Evolutionary conservation across 805 yeast species (phyloP).

Genomic region (Wickerhamomyces tratensis): DNA sequence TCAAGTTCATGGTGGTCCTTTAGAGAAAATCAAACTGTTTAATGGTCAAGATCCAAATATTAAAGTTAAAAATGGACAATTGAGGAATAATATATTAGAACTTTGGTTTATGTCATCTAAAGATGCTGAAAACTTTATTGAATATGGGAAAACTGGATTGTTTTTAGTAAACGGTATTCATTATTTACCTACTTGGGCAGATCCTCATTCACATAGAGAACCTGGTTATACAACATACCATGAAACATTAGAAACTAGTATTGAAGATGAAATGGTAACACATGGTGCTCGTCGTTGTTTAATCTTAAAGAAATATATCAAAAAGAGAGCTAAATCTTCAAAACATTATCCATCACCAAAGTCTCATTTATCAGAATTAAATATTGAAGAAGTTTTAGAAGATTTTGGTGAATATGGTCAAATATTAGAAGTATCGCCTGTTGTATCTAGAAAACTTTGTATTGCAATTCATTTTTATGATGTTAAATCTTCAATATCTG

Average conservation of each 20-base stretch:
- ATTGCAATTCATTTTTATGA: conserved; percentile 52
- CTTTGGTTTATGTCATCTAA: conserved; percentile 42
- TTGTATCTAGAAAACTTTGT: conserved; percentile 56
- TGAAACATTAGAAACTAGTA: neutral
- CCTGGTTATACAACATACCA: too few species aligned
- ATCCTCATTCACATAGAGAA: conserved; percentile 1
- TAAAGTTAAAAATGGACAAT: conserved; percentile 1
- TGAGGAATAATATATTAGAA: conserved; percentile 26
- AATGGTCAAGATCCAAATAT: conserved; percentile 3
- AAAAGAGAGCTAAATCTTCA: conserved; percentile 12
- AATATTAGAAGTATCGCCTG: conserved; percentile 52
- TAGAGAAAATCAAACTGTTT: conserved; percentile 38
- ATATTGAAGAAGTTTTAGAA: conserved; percentile 29
- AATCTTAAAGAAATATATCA: conserved; percentile 31
- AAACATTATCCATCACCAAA: conserved; percentile 32
- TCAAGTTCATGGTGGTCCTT: conserved; percentile 61
- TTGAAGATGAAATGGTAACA: conserved; percentile 22
- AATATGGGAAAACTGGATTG: conserved; percentile 40
- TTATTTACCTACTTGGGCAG: conserved; percentile 37
- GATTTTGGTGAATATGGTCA: conserved; percentile 53
- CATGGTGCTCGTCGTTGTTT: conserved; percentile 49
- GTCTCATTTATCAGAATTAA: conserved; percentile 34
- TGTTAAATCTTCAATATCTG: conserved; percentile 48
- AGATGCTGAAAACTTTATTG: conserved; percentile 45
- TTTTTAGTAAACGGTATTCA: conserved; percentile 50